A percentile compares a stretch with the other conserved stretches of the same genome.
Evolutionary conservation across 139 green algal genomes (phyloP).

Genomic region (Spirogloea muscicola): DNA sequence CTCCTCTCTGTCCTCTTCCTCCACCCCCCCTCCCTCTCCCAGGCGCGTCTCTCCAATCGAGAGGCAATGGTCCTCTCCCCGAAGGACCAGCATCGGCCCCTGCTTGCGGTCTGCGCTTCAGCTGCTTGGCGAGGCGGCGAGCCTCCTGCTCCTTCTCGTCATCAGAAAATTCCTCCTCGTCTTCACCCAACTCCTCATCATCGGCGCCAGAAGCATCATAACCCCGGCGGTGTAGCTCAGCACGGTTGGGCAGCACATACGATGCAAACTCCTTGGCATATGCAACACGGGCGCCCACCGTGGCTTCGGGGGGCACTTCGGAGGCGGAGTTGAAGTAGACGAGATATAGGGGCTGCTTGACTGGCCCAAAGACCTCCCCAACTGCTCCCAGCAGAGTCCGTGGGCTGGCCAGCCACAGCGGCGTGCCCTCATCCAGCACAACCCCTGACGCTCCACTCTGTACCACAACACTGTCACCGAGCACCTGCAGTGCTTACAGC

Average conservation of each 20-base stretch:
- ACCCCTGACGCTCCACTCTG: background rate
- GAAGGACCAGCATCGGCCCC: no score
- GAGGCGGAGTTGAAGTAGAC: constrained; percentile 44
- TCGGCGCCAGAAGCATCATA: constrained; percentile 33
- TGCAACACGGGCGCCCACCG: constrained; percentile 1
- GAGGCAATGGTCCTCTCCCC: background rate
- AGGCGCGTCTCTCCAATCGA: background rate
- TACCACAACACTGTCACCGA: constrained; percentile 28
- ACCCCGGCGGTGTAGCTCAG: constrained; percentile 3
- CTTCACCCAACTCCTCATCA: constrained; percentile 35
- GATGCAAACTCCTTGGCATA: constrained; percentile 36
- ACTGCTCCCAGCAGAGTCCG: constrained; percentile 24
- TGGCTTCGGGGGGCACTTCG: constrained; percentile 17
- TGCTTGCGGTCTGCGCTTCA: background rate
- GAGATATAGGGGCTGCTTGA: constrained; percentile 39
- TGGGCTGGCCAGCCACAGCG: constrained; percentile 6
- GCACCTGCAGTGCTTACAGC: constrained; percentile 9
- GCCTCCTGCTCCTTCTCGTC: constrained; percentile 32
- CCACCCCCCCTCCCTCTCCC: background rate
- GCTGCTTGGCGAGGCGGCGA: background rate
- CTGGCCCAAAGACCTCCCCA: constrained; percentile 50
- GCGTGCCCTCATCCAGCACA: constrained; percentile 25
- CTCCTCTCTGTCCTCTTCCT: constrained; percentile 4
- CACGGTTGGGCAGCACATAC: constrained; percentile 24
- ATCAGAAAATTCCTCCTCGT: constrained; percentile 13